Evolutionary conservation across 805 yeast species (phyloP).

Genomic region (Candida koratica): DNA sequence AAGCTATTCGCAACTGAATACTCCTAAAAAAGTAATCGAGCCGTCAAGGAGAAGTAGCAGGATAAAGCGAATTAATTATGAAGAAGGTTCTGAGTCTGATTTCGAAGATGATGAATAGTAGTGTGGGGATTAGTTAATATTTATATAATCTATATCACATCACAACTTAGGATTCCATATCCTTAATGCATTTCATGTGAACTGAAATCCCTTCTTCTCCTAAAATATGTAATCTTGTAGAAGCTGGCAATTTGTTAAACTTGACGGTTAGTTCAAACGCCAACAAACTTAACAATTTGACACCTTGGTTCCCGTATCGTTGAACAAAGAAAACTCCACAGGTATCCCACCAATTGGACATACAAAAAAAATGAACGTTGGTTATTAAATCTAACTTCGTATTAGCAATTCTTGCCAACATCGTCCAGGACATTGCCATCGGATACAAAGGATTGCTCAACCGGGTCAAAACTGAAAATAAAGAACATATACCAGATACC

Average conservation of each 20-base stretch:
- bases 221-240: slow-evolving; percentile 67
- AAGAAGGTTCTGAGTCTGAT: slow-evolving; percentile 18
- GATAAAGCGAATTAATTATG: slow-evolving; percentile 33
- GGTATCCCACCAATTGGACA: slow-evolving; percentile 92
- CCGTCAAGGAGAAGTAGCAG: slow-evolving; percentile 46
- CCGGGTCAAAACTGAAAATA: slow-evolving; percentile 73
- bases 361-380: slow-evolving; percentile 66
- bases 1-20: slow-evolving; percentile 13
- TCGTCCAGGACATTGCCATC: slow-evolving; percentile 52
- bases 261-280: slow-evolving; percentile 9
- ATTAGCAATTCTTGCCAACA: slow-evolving; percentile 71
- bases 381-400: slow-evolving; percentile 45
- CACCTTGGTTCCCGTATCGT: slow-evolving; percentile 67
- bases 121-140: neutral
- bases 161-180: slow-evolving; percentile 31
- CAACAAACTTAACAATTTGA: slow-evolving; percentile 35
- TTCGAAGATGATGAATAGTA: slow-evolving; percentile 11
- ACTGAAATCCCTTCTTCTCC: slow-evolving; percentile 72
- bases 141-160: neutral
- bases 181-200: slow-evolving; percentile 47
- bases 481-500: slow-evolving; percentile 77
- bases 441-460: slow-evolving; percentile 43
- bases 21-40: slow-evolving; percentile 12
- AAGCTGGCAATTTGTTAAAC: slow-evolving; percentile 58
- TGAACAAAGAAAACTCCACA: slow-evolving; percentile 52